Percentiles rank a stretch among this genome's conserved stretches.
phyloP scores from a whole-genome alignment of 352 stramenopile species.

The Elongisporangium prolatum region DNA sequence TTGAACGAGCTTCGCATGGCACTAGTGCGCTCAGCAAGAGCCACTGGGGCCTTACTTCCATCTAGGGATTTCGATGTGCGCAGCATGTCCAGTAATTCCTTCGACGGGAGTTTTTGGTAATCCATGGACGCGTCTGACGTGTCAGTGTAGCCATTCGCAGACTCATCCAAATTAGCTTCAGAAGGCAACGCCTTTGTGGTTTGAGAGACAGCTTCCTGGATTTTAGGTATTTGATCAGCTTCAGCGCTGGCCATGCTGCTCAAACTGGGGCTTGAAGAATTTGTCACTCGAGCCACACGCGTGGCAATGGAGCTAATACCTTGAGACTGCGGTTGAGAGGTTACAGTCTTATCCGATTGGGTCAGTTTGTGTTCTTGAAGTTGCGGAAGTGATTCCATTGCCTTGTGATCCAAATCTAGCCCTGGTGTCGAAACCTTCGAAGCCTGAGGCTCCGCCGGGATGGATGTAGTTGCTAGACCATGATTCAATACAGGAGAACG shows the following conservation, averaged over 20 bases:
- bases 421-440: not conserved
- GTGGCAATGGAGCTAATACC: not conserved
- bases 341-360: no score
- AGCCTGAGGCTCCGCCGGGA: not conserved
- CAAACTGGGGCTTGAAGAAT: not conserved
- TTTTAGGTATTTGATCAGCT: not conserved
- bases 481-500: not conserved
- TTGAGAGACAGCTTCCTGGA: not conserved
- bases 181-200: not conserved
- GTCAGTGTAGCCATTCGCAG: not conserved
- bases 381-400: not conserved
- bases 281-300: not conserved
- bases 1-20: conserved; percentile 5
- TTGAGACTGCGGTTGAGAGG: not conserved
- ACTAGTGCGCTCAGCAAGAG: not conserved
- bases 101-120: not conserved
- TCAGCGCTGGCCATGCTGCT: not conserved
- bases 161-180: not conserved
- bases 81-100: not conserved
- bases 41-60: not conserved
- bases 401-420: not conserved
- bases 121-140: conserved; percentile 1
- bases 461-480: not conserved
- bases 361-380: not conserved
- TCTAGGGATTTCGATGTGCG: conserved; percentile 20